These are phyloP conservation scores for Rhododendron griersonianum DNA, from an alignment of 148 eudicot species.

Conservation along the genomic window DNA sequence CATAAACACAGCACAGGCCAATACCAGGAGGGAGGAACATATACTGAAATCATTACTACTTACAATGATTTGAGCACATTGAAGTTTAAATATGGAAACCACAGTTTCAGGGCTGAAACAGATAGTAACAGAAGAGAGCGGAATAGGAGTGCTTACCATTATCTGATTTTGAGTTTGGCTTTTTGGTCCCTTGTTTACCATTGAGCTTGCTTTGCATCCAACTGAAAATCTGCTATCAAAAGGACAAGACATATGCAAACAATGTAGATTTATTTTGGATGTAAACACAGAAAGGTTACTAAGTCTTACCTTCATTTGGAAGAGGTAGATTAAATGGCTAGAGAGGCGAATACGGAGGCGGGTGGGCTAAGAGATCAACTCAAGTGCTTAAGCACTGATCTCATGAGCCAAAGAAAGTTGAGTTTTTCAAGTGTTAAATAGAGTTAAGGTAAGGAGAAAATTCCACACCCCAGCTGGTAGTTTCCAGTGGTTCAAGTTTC, in stretches of 20 bases:
- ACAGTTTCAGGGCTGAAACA: neutral
- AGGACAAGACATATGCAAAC: neutral
- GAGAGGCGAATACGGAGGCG: neutral
- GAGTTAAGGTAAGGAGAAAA: conserved; percentile 16
- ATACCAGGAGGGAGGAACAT: neutral
- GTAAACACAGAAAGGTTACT: neutral
- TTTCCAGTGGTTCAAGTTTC: conserved; percentile 44
- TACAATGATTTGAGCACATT: neutral
- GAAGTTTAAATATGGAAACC: neutral
- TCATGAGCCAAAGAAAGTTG: conserved; percentile 4
- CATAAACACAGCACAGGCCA: neutral
- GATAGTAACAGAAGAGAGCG: neutral
- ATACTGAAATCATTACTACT: neutral
- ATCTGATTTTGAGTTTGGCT: conserved; percentile 16
- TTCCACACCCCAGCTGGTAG: conserved; percentile 20
- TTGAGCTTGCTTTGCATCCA: conserved; percentile 66
- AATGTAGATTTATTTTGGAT: neutral
- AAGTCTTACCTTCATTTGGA: conserved; percentile 29
- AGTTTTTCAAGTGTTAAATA: conserved; percentile 27
- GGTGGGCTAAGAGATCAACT: conserved; percentile 12
- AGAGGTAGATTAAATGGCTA: neutral
- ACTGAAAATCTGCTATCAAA: conserved; percentile 46
- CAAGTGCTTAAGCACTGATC: conserved; percentile 6
- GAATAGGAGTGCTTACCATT: conserved; percentile 14
- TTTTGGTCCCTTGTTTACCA: conserved; percentile 33